phyloP scores from a whole-genome alignment of 768 basidiomycete species.

The Arthromyces matolae region DNA sequence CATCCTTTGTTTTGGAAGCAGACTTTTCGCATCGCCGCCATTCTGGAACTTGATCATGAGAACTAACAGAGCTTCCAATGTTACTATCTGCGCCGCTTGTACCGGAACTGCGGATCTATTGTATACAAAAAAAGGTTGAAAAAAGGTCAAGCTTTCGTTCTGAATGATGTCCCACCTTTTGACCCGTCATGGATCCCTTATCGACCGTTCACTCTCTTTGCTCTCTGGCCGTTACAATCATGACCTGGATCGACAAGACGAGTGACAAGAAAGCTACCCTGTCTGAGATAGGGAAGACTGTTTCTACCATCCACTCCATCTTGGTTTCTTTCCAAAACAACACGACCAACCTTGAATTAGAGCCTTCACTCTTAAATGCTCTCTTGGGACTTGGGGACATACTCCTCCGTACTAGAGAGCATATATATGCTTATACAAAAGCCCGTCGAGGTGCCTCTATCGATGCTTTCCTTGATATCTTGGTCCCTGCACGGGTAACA shows the following conservation, averaged over 20 bases:
- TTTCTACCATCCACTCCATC: conserved; percentile 10
- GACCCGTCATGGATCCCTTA: conserved; percentile 17
- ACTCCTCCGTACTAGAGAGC: conserved; percentile 15
- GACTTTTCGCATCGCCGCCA: no score
- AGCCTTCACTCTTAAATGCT: conserved; percentile 15
- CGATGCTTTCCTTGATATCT: conserved; percentile 5
- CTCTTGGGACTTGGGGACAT: conserved; percentile 17
- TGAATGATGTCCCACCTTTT: no score
- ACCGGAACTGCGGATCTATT: no score
- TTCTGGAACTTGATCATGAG: no score
- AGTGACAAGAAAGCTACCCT: conserved; percentile 15
- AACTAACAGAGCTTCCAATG: no score
- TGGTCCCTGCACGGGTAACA: conserved; percentile 11
- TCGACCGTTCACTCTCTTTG: conserved; percentile 15
- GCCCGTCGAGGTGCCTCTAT: conserved; percentile 5
- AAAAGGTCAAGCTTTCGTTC: no score
- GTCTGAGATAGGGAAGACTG: conserved; percentile 9
- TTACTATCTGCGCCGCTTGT: no score
- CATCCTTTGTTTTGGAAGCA: no score
- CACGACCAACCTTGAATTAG: conserved; percentile 6
- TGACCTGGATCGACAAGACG: conserved; percentile 16
- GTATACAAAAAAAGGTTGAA: no score
- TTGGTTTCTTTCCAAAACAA: conserved; percentile 11
- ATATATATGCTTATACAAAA: conserved; percentile 5
- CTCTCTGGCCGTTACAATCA: conserved; percentile 12